These are phyloP conservation scores for Tulasnella sp. DNA, from an alignment of 768 basidiomycete species.

Conservation along the genomic window DNA sequence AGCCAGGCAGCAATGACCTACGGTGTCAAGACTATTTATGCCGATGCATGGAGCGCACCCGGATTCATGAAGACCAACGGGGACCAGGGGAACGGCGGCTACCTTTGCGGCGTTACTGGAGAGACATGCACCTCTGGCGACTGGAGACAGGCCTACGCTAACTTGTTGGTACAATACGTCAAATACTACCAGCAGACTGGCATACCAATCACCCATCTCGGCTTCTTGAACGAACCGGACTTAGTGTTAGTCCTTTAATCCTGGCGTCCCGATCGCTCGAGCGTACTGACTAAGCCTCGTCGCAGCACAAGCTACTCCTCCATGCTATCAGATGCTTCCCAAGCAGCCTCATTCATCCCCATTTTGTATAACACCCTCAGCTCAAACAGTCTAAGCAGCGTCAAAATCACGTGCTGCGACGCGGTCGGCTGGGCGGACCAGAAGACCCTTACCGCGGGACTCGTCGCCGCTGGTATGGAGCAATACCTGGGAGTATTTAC, in stretches of 20 bases:
- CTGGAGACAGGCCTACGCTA: slow-evolving; percentile 28
- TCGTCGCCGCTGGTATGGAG: slow-evolving; percentile 21
- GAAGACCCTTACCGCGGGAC: slow-evolving; percentile 14
- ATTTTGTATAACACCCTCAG: slow-evolving; percentile 6
- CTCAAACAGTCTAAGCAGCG: neutral
- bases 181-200: slow-evolving; percentile 23
- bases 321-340: neutral
- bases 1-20: slow-evolving; percentile 15
- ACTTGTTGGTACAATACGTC: slow-evolving; percentile 28
- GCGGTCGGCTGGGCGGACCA: slow-evolving; percentile 22
- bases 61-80: slow-evolving; percentile 29
- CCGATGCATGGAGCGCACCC: slow-evolving; percentile 28
- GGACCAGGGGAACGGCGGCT: slow-evolving; percentile 16
- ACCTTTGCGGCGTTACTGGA: slow-evolving; percentile 26
- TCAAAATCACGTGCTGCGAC: slow-evolving; percentile 27
- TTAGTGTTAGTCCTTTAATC: slow-evolving; percentile 4
- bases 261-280: neutral
- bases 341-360: slow-evolving; percentile 13
- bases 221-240: slow-evolving; percentile 28
- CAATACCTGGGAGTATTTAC: slow-evolving; percentile 23
- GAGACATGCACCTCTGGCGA: slow-evolving; percentile 26
- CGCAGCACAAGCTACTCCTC: slow-evolving; percentile 17
- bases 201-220: slow-evolving; percentile 21
- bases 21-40: slow-evolving; percentile 25
- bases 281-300: neutral